These are phyloP conservation scores for Colletotrichum lupini DNA, from an alignment of 2,329 filamentous ascomycete genomes.

Conservation along the genomic window DNA sequence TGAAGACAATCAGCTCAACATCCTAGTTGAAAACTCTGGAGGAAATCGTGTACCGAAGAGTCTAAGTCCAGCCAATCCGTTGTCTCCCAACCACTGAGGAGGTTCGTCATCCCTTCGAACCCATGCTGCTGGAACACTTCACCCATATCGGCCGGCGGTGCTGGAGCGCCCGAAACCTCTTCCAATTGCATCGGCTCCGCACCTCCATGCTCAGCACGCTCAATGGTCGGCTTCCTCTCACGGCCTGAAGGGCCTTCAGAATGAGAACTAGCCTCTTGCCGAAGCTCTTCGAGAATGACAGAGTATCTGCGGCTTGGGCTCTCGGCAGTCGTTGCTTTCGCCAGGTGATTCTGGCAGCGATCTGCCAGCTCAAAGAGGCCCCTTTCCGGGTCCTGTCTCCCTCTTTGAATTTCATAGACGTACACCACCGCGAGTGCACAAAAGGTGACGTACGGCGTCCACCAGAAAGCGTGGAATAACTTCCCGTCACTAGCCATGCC, in stretches of 20 bases:
- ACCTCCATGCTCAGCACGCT: neutral
- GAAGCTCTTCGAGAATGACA: constrained; percentile 63
- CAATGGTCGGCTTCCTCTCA: neutral
- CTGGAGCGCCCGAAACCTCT: constrained; percentile 2
- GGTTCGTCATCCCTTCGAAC: constrained; percentile 31
- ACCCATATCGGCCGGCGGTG: constrained; percentile 21
- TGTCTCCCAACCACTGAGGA: constrained; percentile 42
- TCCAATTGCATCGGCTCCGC: constrained; percentile 8
- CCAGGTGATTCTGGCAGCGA: constrained; percentile 58
- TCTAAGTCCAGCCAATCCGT: constrained; percentile 46
- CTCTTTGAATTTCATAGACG: constrained; percentile 56
- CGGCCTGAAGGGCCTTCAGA: constrained; percentile 4
- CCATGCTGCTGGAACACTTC: constrained; percentile 24
- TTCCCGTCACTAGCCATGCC: constrained; percentile 48
- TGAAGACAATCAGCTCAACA: constrained; percentile 21
- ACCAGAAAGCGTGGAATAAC: constrained; percentile 57
- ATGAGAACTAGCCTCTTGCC: constrained; percentile 47
- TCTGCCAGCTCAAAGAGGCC: constrained; percentile 44
- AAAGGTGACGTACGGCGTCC: constrained; percentile 64
- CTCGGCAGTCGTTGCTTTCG: constrained; percentile 48
- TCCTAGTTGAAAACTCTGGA: neutral
- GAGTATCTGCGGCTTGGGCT: constrained; percentile 60
- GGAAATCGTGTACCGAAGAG: constrained; percentile 38
- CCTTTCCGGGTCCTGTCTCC: constrained; percentile 17
- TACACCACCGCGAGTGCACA: constrained; percentile 65